Base-by-base conservation (phyloP, 257 asterid genomes). In the Penstemon davidsonii region DNA sequence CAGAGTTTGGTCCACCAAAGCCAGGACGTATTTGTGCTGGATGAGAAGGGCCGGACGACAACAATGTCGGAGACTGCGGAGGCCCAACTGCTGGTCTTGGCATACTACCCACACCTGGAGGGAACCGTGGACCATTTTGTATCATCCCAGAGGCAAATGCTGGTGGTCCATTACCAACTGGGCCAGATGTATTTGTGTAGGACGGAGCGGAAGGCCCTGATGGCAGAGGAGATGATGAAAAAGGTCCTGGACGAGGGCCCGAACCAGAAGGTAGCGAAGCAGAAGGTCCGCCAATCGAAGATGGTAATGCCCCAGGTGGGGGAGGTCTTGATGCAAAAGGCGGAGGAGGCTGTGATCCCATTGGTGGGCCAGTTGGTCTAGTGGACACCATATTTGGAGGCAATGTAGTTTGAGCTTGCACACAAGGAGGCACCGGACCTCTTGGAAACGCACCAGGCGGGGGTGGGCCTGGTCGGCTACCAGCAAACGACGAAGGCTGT, bases 271-370 rank as follows among this genome's bases (percentile, higher is more conserved):
- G 74, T 5, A 80, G 70, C 9, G 89, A 77, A 51, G 77, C 77
- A 72, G 76, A 60, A 6, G 86, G 81, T 44, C 91, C 88, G 47
- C 88, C 86, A 44, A 79, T 19, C 55, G 88, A 57, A 61, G 90
- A 66, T 11, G 95, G 95, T 51, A 82, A 53, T 8, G 64, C 83
- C 11, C 90, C 95, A 12, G 90, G 91, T 42, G 96, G 96, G 13
- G 88, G 93, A 41, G 95, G 90, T 66, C 99, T 87, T 41, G 92
- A 79, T 4, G 81, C 83, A 81, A 88, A 83, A 42, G 91, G 82
- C 39, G 87, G 86, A 66, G 90, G 85, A 68, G 89, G 86, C 81
- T 91, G 99, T 71, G 87, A 71, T 39, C 52, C 86, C 18, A 80
- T 81, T 41, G 96, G 91, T 10, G 92, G 83, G 36, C 85, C 89